These are phyloP conservation scores for Coemansia sp. DNA, from an alignment of 192 early-diverging fungal species.

Conservation along the genomic window DNA sequence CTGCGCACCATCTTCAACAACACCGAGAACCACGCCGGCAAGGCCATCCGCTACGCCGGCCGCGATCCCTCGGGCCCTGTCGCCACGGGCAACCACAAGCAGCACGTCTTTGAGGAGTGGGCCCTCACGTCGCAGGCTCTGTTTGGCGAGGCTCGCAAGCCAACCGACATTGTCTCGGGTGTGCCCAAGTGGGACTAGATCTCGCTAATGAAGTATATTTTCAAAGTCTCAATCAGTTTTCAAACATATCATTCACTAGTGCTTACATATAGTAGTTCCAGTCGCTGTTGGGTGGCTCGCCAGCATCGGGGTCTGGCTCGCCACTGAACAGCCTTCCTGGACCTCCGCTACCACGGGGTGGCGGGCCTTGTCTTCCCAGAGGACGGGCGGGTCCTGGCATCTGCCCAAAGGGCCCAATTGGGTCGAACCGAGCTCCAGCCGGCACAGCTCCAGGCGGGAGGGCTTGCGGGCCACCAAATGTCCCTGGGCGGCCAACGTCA, in stretches of 20 bases:
- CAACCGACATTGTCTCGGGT: constrained; percentile 65
- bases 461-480: constrained; percentile 57
- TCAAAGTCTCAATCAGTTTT: constrained; percentile 3
- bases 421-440: constrained; percentile 89
- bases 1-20: constrained; percentile 77
- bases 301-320: constrained; percentile 38
- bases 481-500: constrained; percentile 27
- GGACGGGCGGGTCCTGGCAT: constrained; percentile 12
- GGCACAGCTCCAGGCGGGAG: constrained; percentile 75
- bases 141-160: constrained; percentile 65
- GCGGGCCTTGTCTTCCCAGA: constrained; percentile 10
- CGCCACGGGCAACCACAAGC: constrained; percentile 94
- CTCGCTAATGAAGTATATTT: neutral
- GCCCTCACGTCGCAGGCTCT: constrained; percentile 68
- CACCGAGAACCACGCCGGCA: constrained; percentile 64
- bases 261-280: constrained; percentile 35
- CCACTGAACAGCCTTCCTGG: constrained; percentile 29
- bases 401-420: constrained; percentile 76
- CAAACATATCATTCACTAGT: neutral
- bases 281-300: constrained; percentile 27
- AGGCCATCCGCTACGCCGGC: constrained; percentile 75
- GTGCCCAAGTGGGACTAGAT: constrained; percentile 65
- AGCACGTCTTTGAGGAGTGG: constrained; percentile 83
- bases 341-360: constrained; percentile 5
- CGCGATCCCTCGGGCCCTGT: constrained; percentile 87